Evolutionary conservation across 176 grass and related monocot species (phyloP), one percentile per base, ranked within the genome.

Genomic region (Paspalum vaginatum): DNA sequence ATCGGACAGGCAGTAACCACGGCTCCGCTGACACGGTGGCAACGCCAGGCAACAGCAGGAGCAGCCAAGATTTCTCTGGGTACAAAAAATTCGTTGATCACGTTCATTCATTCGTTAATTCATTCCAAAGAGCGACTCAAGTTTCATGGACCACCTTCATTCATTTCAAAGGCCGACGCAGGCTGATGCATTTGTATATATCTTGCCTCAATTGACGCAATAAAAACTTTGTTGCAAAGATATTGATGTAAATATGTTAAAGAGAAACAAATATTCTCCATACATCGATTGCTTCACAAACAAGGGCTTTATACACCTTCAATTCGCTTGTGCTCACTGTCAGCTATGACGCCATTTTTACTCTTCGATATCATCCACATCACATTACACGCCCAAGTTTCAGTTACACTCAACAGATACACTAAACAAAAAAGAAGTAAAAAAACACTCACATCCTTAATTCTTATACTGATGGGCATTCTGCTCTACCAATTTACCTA

Each of bases 211-310:
- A 2, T 84, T 80, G 65, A 84, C 2, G 20, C 27, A 2, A 38
- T 45, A 70, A 77, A 68, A 20, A n/a, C n/a, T 55, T 69, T 26
- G 17, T 37, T 56, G 69, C 70, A 41, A 63, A 46, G 5, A 53
- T 27, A 62, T n/a, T 9, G 20, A 18, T 59, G 72, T 88, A 61
- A 88, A 88, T 61, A 83, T 24, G 79, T 84, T 84, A 84, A 75
- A 47, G 38, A 26, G 13, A 38, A 70, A 8, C 39, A 2, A 4
- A 22, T 25, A 18, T 62, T 69, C 16, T 18, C 41, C 39, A 27
- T 52, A 72, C 78, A 49, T 52, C 56, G 0, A 57, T 18, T 18
- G 46, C 64, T 9, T 54, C 21, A 43, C 37, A 54, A 22, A 72
- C 9, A 72, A 58, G 18, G 39, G 3, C 2, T 57, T 20, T 25